Base-by-base conservation (phyloP, 441 rosid species). In the Erysimum cheiri region DNA sequence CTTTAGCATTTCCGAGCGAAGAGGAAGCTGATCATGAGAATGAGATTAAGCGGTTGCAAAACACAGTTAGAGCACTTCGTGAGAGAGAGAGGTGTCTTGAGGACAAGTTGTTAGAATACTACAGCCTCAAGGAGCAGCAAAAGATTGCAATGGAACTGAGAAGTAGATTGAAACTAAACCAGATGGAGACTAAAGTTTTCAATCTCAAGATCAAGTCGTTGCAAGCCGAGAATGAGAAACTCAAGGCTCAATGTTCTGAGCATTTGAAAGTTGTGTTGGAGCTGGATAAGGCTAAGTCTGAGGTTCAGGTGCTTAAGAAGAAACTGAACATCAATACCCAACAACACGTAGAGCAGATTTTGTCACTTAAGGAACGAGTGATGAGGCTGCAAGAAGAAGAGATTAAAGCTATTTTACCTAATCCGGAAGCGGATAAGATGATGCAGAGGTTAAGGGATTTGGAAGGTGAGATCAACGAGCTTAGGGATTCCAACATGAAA, bases 91-190 rank as follows among this genome's bases (percentile, higher is more conserved):
- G 84, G 70, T 81, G 80, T 62, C 91, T 91, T 0, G 97, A 94
- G 83, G 82, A 71, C 15, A 89, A 87, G 77, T 56, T 94, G 69
- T 82, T 90, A 2, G 97, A 94, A 77, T 94, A 83, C 57, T 91
- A 94, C 60, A 96, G 96, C 29, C 89, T 87, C n/a, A 91, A 90
- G 76, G 96, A 91, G 75, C 93, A 88, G 73, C 91, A 89, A 77
- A 62, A 87, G 8, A 81, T 85, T 22, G 83, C 84, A 5, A 74
- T 80, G 79, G 98, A 94, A 79, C 86, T 94, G 35, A 85, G 88
- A 60, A 94, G 91, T 79, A 86, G 90, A 40, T 55, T 94, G 73
- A 88, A 87, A 80, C 69, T 88, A 56, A 90, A 83, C 66, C 82
- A 81, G 50, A 77, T 86, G 87, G 96, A 94, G 81, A 82, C 88